Evolutionary conservation across 495 filamentous ascomycete species (phyloP).

Genomic region (Neurospora discreta): DNA sequence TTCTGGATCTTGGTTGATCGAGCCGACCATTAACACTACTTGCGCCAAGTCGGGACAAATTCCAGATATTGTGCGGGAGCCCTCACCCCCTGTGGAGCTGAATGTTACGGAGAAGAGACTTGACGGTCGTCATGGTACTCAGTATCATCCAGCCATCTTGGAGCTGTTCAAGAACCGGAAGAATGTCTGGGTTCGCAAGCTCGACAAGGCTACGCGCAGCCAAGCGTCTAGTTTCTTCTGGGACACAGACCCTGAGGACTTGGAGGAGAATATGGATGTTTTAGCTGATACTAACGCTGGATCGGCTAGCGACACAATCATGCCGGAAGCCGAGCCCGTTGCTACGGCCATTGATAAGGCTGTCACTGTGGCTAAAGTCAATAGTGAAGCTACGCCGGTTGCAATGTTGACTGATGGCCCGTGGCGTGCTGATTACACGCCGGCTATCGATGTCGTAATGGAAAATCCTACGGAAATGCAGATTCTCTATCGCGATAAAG

Average conservation of each 20-base stretch:
- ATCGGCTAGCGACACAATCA: not conserved
- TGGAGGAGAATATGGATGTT: not conserved
- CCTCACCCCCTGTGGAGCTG: not conserved
- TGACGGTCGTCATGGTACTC: not conserved
- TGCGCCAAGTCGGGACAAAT: not conserved
- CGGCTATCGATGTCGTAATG: not conserved
- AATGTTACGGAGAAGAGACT: conserved; percentile 6
- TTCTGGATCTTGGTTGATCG: not conserved
- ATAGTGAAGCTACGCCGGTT: not conserved
- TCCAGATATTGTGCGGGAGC: not conserved
- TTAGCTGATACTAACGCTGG: not conserved
- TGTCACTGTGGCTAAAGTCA: not conserved
- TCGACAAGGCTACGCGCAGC: not conserved
- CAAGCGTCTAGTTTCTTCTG: not conserved
- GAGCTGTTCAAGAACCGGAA: conserved; percentile 1
- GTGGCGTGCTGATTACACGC: not conserved
- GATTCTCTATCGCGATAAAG: not conserved
- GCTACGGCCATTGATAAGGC: not conserved
- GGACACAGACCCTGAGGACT: not conserved
- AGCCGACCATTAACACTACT: not conserved
- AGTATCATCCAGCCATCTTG: not conserved
- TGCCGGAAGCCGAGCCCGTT: not conserved
- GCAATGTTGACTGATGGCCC: not conserved
- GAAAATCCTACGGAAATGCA: not conserved
- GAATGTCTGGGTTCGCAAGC: not conserved